phyloP scores from a whole-genome alignment of 1,284 basidiomycete species.

The Sparassis latifolia region DNA sequence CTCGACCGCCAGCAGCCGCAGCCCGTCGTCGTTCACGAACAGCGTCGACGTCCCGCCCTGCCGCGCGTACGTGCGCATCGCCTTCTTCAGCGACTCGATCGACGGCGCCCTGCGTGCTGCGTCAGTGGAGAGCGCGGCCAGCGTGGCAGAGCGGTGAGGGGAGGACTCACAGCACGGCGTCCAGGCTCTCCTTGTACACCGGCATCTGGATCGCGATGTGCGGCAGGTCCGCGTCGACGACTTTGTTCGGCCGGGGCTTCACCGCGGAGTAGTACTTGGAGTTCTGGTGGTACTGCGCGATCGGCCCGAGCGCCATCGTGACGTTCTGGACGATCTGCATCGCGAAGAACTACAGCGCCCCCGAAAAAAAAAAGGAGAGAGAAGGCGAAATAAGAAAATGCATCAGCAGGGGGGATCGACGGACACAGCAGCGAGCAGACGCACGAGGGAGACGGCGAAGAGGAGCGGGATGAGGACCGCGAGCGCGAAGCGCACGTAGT shows the following conservation, averaged over 20 bases:
- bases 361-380: background rate
- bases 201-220: conserved; percentile 52
- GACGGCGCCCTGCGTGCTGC: conserved; percentile 29
- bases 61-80: conserved; percentile 39
- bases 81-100: conserved; percentile 40
- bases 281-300: conserved; percentile 44
- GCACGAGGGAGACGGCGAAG: conserved; percentile 36
- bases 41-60: conserved; percentile 51
- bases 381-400: background rate
- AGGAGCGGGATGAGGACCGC: conserved; percentile 34
- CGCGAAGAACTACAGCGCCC: conserved; percentile 24
- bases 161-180: conserved; percentile 28
- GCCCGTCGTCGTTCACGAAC: conserved; percentile 47
- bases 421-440: background rate
- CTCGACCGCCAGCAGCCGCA: conserved; percentile 49
- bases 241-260: conserved; percentile 33
- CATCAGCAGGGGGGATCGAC: conserved; percentile 10
- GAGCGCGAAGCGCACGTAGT: conserved; percentile 38
- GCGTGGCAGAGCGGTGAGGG: background rate
- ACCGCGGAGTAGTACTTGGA: conserved; percentile 42
- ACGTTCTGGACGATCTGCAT: conserved; percentile 33
- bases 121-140: background rate
- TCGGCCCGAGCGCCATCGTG: conserved; percentile 38
- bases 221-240: conserved; percentile 38
- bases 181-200: conserved; percentile 45